phyloP scores from a whole-genome alignment of 140 eudicot genomes.

The Anethum foeniculum region DNA sequence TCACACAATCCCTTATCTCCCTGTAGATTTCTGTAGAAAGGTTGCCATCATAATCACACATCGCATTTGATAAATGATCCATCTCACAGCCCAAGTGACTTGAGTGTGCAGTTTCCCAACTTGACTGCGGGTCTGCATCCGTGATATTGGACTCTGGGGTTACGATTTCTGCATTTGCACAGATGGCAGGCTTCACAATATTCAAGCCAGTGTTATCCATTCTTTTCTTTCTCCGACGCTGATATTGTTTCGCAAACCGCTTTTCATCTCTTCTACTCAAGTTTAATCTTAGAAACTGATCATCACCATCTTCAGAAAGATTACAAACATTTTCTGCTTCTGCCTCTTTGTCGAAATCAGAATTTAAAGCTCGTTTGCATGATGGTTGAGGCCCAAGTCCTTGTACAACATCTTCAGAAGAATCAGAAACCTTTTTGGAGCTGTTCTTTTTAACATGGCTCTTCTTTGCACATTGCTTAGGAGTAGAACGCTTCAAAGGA shows the following conservation, averaged over 20 bases:
- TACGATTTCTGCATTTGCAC: not conserved
- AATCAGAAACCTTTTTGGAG: not conserved
- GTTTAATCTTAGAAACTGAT: not conserved
- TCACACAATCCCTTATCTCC: not conserved
- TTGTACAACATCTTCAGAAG: not conserved
- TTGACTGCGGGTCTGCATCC: not conserved
- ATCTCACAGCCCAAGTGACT: not conserved
- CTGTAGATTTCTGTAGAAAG: not conserved
- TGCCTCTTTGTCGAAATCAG: not conserved
- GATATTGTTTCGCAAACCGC: not conserved
- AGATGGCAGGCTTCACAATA: not conserved
- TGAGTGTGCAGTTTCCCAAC: not conserved
- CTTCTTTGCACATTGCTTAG: not conserved
- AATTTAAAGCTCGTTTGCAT: conserved; percentile 2
- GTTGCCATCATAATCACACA: not conserved
- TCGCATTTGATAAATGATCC: not conserved
- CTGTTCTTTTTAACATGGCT: not conserved
- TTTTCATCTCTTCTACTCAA: not conserved
- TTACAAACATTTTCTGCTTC: not conserved
- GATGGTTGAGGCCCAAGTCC: not conserved
- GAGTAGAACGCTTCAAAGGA: not conserved
- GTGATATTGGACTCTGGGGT: not conserved
- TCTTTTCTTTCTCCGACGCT: not conserved
- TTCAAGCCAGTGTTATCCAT: not conserved
- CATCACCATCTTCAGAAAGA: not conserved